Evolutionary conservation across 345 rosid species (phyloP), one percentile per base, ranked within the genome.

Genomic region (Triadica sebifera): DNA sequence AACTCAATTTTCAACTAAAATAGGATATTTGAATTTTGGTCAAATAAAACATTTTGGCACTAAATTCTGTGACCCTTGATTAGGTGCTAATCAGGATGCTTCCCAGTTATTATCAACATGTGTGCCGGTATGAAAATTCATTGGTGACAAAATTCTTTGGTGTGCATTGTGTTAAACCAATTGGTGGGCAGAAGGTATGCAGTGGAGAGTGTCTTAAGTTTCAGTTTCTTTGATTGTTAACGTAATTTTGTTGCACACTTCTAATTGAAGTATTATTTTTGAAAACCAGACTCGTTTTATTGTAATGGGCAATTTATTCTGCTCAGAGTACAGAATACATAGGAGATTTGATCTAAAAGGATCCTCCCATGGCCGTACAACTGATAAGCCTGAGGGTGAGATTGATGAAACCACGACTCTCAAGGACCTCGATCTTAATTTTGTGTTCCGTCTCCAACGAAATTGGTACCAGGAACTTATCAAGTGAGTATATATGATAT

Each of bases 31-130:
- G 9, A 1, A 1, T 43, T 43, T 43, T 6, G 47, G 10, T 43
- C 47, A 43, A 4, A 43, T 34, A 29, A 52, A 45, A 49, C 77
- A 19, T 43, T 66, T 67, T 75, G 73, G 53, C 62, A 76, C 73
- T 78, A 79, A 43, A 20, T 76, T 77, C 13, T 37, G 69, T 65
- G 75, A 41, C 65, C n/a, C 25, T 22, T 86, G 22, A 47, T 59
- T 81, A 95, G 99, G 99, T 93, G 77, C 92, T 95, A 58, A 80
- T 95, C 68, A 81, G 94, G 85, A 95, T 95, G 99, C 98, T 95
- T 80, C 81, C 85, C 49, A 95, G 96, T 84, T 95, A 93, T 84
- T 82, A 82, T 84, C 81, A 87, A 22, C 99, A 95, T 74, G 89
- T 95, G 13, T 65, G 85, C 62, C 80, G 75, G 53, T 93, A 89